phyloP scores from a whole-genome alignment of 176 grass and related monocot genomes.

The Coix lacrymajobi region DNA sequence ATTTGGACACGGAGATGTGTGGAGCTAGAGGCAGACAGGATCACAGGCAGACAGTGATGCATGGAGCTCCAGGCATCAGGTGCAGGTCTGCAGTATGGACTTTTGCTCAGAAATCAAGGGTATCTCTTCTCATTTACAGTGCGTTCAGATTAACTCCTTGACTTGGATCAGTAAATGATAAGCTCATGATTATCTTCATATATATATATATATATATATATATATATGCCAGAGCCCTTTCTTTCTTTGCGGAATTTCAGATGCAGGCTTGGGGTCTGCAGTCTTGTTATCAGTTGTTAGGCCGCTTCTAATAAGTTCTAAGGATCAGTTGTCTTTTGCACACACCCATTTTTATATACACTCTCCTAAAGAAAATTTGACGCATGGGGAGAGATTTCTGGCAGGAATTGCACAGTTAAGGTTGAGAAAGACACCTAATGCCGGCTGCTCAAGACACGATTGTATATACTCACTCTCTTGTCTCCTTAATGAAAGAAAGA shows the following conservation, averaged over 20 bases:
- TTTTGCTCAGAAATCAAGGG: constrained; percentile 40
- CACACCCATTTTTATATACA: background rate
- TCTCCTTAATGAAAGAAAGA: background rate
- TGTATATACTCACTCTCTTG: background rate
- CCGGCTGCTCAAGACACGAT: background rate
- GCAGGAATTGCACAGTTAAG: background rate
- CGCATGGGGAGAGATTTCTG: background rate
- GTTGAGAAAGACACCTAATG: background rate
- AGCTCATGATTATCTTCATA: constrained; percentile 13
- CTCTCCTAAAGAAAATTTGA: background rate
- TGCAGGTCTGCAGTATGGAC: background rate
- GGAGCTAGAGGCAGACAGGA: constrained; percentile 13
- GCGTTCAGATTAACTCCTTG: background rate
- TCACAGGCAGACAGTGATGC: constrained; percentile 13
- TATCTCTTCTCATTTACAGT: constrained; percentile 1
- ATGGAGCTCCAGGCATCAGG: constrained; percentile 33
- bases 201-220: too few relatives aligned
- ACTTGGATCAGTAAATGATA: background rate
- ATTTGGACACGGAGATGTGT: constrained; percentile 5
- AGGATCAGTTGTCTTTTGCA: background rate
- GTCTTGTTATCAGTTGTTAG: background rate
- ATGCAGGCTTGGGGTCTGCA: background rate
- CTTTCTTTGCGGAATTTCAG: background rate
- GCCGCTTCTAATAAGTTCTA: background rate
- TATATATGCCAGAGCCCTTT: background rate